Base-by-base conservation (phyloP, 2,329 filamentous ascomycete species). In the Claviceps maximensis region DNA sequence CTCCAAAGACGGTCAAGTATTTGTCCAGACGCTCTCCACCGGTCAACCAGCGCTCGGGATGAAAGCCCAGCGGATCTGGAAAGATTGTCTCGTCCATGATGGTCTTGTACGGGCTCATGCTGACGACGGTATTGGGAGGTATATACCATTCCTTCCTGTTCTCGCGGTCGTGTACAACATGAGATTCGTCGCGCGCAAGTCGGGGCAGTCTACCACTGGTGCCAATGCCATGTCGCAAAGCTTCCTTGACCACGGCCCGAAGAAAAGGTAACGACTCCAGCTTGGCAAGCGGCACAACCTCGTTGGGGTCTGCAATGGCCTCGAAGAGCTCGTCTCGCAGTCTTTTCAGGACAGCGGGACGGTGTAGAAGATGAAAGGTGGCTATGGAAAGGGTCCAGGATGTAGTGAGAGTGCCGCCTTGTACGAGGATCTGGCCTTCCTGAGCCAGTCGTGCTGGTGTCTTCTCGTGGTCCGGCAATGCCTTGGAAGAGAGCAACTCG, bases 241-340 rank as follows among this genome's bases (percentile, higher is more conserved):
- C 66, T 61, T 80, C 77, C 47, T 72, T 74, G 53, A 79, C 67
- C 3, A 77, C 72, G n/a, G 73, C 74, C 29, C 69, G 62, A 27
- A 79, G 67, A 56, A 76, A 78, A 0, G 69, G 68, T 29, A 72
- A 59, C 42, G 57, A 63, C 52, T 69, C 66, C 2, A 70, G 58
- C 45, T 58, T 56, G 2, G 64, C 59, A 13, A 67, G 55, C 6
- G 65, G 57, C 5, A 61, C 54, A 2, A 58, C 52, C 47, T 64
- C 60, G 45, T 62, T 54, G 12, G 61, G 58, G 42, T 68, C 58
- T 1, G 68, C 63, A 10, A 69, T 65, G 5, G 63, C 64, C 3
- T 58, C 61, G 47, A 66, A 66, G 9, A 70, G 62, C 55, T 69
- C 67, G 53, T 67, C 64, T n/a, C 66, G 64, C 15, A 69, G 61